A percentile compares a stretch with the other conserved stretches of the same genome.
These are phyloP conservation scores for Podospora sp. DNA, from an alignment of 495 filamentous ascomycete species.

Conservation along the genomic window DNA sequence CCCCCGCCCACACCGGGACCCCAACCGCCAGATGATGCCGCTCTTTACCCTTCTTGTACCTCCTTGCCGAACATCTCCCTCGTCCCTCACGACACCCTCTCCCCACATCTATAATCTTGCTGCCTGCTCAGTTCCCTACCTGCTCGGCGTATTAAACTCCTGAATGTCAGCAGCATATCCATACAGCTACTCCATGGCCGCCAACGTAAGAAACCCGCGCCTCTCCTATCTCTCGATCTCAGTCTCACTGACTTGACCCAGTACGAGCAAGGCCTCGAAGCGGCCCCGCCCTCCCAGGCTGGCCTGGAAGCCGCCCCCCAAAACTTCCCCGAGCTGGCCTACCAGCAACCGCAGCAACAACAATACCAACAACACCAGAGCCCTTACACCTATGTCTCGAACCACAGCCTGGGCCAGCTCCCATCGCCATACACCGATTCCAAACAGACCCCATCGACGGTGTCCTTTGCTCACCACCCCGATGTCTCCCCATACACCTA, in stretches of 20 bases:
- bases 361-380: conserved; percentile 7
- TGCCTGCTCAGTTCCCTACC: not conserved
- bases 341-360: conserved; percentile 19
- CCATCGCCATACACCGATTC: not conserved
- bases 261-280: conserved; percentile 44
- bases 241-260: not conserved
- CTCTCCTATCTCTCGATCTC: not conserved
- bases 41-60: not conserved
- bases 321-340: conserved; percentile 41
- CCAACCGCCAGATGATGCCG: not conserved
- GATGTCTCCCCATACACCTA: conserved; percentile 10
- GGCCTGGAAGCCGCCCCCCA: conserved; percentile 44
- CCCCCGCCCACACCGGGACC: not conserved
- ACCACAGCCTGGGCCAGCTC: not conserved
- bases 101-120: not conserved
- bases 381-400: conserved; percentile 1
- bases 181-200: conserved; percentile 28
- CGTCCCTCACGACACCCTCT: not conserved
- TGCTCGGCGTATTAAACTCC: not conserved
- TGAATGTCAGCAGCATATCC: conserved; percentile 25
- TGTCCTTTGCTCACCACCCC: not conserved
- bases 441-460: conserved; percentile 6
- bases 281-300: conserved; percentile 34
- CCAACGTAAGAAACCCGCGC: conserved; percentile 21
- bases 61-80: not conserved